Evolutionary conservation across 768 basidiomycete species (phyloP), one percentile per base, ranked within the genome.

Genomic region (Leucosporidium yakuticum): DNA sequence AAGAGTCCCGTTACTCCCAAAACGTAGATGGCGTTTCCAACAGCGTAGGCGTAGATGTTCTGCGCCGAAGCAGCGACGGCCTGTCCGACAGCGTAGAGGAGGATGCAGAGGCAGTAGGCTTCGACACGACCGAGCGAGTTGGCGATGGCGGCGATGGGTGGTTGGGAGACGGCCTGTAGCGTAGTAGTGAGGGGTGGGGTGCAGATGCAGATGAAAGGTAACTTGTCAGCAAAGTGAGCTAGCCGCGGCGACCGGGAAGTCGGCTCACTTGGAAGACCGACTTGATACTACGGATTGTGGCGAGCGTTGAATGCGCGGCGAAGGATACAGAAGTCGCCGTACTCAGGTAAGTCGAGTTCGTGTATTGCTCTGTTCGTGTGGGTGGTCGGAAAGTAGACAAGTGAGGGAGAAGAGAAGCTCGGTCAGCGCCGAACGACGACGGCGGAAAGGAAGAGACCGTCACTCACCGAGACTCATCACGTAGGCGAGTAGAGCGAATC

Each of bases 81-180:
- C 27, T 29, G 25, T 27, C 53, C 53, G 53, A 71, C 36, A 4
- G 74, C 73, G 66, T 78, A 79, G 49, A 79, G 69, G 53, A 74
- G 21, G 12, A 78, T 69, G 65, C 76, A 78, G n/a, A 75, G 72
- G 48, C 68, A 50, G 53, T 79, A 76, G 6, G 74, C 73, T 34
- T 77, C 69, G 17, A 79, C 69, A 48, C 78, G 74, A 23, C 78
- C 78, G 27, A 69, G 74, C 48, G 68, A 68, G 56, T 78, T 76
- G 20, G 76, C 69, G 29, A 78, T 75, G 59, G 76, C 77, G n/a
- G 78, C 78, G 63, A 79, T 77, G 19, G 77, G 78, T 4, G 77
- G 75, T 39, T 77, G 76, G 20, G 73, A 65, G 65, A 78, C 76
- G 17, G 78, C 69, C 69, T 65, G 63, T 4, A 44, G 8, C 19